Base-by-base conservation (phyloP, 148 eudicot species). In the Talinum fruticosum region DNA sequence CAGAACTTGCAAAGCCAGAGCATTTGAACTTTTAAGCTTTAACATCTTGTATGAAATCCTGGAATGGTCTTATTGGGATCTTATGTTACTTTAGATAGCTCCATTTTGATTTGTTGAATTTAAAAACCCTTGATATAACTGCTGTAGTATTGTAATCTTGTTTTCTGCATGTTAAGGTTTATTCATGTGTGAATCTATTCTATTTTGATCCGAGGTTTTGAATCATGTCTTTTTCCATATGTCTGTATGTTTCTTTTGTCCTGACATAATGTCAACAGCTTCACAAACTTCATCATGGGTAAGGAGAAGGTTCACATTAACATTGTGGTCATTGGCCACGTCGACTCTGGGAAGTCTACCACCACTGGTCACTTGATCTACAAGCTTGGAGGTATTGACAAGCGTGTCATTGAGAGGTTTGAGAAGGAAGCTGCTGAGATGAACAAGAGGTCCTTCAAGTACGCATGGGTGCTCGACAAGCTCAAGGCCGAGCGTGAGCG, bases 371-470 rank as follows among this genome's bases (percentile, higher is more conserved):
- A 85, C 33, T 69, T 85, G 53, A 86, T 83, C 82, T 83, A 86
- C 80, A 86, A 86, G 85, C 84, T 81, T 71, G 86, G 84, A 21
- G 88, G 84, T 71, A 86, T 83, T 74, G 88, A 86, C 88, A 86
- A 86, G 86, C 81, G 88, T 83, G 86, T 86, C 28, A 86, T 86
- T 8, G 88, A 86, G 82, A 80, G 86, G 70, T 86, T 86, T 35
- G 84, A 86, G 84, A 83, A 86, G 75, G 86, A 86, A 54, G 86
- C 84, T 68, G 82, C 84, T 78, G 88, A 86, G 82, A 83, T 86
- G 88, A 86, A 86, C 86, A 86, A 86, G 84, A 83, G 88, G 75
- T 86, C 88, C 29, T 83, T 81, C 69, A 81, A 86, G 88, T 86
- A 83, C 26, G 88, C 88, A 0, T 83, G 88, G 88, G 88, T 86